phyloP scores from a whole-genome alignment of 2,329 filamentous ascomycete genomes.

The Furcasterigmium furcatum region DNA sequence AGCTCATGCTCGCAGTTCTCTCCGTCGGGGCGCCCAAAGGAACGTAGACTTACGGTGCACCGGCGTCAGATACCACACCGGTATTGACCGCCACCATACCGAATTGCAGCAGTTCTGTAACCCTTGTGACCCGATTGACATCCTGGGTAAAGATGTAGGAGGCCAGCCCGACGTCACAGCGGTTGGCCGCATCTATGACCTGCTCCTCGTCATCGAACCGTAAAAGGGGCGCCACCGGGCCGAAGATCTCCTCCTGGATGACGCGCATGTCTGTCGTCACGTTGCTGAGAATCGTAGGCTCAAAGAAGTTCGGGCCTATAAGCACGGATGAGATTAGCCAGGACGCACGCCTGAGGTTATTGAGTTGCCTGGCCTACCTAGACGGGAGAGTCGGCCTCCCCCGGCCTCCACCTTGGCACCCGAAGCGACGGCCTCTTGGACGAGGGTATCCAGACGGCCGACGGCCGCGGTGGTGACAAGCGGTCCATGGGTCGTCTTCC shows the following conservation, averaged over 20 bases:
- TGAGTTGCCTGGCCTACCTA: conserved; percentile 47
- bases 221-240: conserved; percentile 61
- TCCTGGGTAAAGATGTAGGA: conserved; percentile 69
- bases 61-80: conserved; percentile 32
- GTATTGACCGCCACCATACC: conserved; percentile 68
- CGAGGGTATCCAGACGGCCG: conserved; percentile 60
- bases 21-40: no score
- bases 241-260: conserved; percentile 61
- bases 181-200: conserved; percentile 55
- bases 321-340: no score
- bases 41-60: conserved; percentile 19
- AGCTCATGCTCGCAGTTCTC: no score
- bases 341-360: no score
- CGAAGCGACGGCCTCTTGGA: conserved; percentile 59
- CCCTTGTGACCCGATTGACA: conserved; percentile 60
- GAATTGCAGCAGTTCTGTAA: conserved; percentile 65
- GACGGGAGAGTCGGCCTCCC: conserved; percentile 58
- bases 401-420: conserved; percentile 58
- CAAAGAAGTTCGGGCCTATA: conserved; percentile 56
- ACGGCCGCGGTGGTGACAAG: conserved; percentile 64
- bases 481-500: conserved; percentile 60
- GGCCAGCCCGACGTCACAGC: conserved; percentile 60
- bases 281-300: conserved; percentile 62
- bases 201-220: conserved; percentile 65
- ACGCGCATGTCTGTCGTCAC: conserved; percentile 57